phyloP scores from a whole-genome alignment of 257 asterid species.

The Capsicum rhomboideum region DNA sequence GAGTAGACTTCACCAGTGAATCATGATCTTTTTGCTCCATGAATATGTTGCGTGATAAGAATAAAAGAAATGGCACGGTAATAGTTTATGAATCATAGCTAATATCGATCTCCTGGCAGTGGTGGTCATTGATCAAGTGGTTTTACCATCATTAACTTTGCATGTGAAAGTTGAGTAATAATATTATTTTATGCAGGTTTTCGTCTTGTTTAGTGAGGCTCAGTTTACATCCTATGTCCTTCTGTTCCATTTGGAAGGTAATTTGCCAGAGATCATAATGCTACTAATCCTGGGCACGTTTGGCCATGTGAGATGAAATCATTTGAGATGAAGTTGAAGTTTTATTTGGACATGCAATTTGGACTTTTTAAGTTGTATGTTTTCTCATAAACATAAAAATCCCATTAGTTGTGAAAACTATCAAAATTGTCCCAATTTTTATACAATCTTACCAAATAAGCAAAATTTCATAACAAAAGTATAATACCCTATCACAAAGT shows the following conservation, averaged over 20 bases:
- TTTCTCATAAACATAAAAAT: too few relatives aligned
- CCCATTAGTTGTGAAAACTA: too few relatives aligned
- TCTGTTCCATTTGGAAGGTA: constrained; percentile 95
- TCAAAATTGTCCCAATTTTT: too few relatives aligned
- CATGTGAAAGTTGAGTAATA: constrained; percentile 9
- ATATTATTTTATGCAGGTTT: constrained; percentile 53
- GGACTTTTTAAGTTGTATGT: too few relatives aligned
- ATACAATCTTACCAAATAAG: too few relatives aligned
- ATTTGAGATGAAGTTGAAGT: too few relatives aligned
- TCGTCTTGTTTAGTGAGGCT: constrained; percentile 85
- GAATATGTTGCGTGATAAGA: not conserved
- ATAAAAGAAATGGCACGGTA: not conserved
- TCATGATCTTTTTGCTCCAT: not conserved
- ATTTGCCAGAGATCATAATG: not conserved
- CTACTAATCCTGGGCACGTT: not conserved
- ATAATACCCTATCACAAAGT: too few relatives aligned
- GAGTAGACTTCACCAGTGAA: not conserved
- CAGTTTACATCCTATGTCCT: constrained; percentile 78
- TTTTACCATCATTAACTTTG: not conserved
- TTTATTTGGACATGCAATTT: too few relatives aligned
- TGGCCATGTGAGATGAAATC: not conserved
- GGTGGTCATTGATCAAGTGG: not conserved
- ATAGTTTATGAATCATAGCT: not conserved
- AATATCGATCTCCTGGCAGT: not conserved
- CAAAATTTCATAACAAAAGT: too few relatives aligned